Evolutionary conservation across 768 basidiomycete genomes (phyloP).

Genomic region (Megacollybia marginata): DNA sequence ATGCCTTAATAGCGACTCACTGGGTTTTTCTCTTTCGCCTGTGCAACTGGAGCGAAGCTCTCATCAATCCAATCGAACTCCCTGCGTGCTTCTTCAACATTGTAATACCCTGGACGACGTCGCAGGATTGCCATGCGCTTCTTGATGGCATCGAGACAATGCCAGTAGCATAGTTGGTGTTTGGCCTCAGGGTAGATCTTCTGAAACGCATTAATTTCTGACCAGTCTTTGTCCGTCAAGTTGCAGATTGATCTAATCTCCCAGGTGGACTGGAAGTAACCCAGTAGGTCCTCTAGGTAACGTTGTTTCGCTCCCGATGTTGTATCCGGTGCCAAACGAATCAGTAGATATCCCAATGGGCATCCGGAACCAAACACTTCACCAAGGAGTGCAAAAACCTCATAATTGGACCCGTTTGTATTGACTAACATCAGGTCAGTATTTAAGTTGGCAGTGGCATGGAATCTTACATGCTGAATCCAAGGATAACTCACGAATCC

Average conservation of each 20-base stretch:
- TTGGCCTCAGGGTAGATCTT: conserved; percentile 10
- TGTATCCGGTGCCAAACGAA: too few relatives aligned
- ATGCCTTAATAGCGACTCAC: neutral
- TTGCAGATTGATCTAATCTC: conserved; percentile 13
- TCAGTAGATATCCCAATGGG: conserved; percentile 23
- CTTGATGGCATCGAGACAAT: conserved; percentile 13
- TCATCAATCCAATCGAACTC: conserved; percentile 12
- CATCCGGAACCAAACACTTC: conserved; percentile 24
- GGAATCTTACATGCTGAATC: too few relatives aligned
- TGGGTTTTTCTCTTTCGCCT: neutral
- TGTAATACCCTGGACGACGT: conserved; percentile 11
- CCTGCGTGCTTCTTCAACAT: conserved; percentile 6
- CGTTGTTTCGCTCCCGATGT: conserved; percentile 17
- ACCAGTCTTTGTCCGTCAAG: conserved; percentile 17
- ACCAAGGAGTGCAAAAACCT: too few relatives aligned
- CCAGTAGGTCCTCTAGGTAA: conserved; percentile 16
- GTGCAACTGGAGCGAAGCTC: conserved; percentile 9
- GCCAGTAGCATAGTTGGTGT: conserved; percentile 23
- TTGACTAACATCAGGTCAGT: too few relatives aligned
- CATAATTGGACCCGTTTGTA: too few relatives aligned
- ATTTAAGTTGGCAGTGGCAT: too few relatives aligned
- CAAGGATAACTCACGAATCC: too few relatives aligned
- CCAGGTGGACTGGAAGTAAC: conserved; percentile 12
- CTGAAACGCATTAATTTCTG: conserved; percentile 17
- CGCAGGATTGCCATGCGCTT: conserved; percentile 10